Evolutionary conservation across 1,284 basidiomycete species (phyloP).

Genomic region (Trichosporon sp.): DNA sequence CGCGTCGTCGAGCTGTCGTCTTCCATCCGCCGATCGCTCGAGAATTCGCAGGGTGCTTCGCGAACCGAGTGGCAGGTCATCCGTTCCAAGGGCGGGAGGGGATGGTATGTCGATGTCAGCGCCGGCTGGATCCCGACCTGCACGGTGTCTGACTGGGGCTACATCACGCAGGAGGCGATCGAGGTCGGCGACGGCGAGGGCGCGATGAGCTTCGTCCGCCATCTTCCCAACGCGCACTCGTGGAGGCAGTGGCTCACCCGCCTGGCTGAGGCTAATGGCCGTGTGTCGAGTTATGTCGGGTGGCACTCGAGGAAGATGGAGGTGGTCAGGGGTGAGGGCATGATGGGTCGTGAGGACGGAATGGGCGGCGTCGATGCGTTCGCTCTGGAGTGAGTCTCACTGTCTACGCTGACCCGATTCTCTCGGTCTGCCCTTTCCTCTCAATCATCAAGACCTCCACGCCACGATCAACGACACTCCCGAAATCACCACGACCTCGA

Average conservation of each 20-base stretch:
- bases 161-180: conserved; percentile 6
- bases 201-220: conserved; percentile 43
- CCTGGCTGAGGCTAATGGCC: conserved; percentile 79
- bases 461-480: too few relatives aligned
- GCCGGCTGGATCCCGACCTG: conserved; percentile 68
- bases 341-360: conserved; percentile 88
- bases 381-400: conserved; percentile 64
- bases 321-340: conserved; percentile 83
- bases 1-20: conserved; percentile 85
- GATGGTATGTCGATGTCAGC: conserved; percentile 91
- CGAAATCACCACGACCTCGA: too few relatives aligned
- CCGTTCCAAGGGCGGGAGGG: conserved; percentile 85
- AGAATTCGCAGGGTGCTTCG: conserved; percentile 59
- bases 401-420: neutral
- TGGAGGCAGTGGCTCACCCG: conserved; percentile 69
- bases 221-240: conserved; percentile 61
- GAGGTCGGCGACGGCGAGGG: conserved; percentile 27
- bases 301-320: conserved; percentile 99
- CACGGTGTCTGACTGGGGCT: conserved; percentile 29
- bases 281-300: conserved; percentile 83
- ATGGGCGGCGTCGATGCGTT: conserved; percentile 91
- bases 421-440: neutral
- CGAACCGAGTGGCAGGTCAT: conserved; percentile 77
- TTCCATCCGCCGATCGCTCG: conserved; percentile 65
- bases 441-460: too few relatives aligned